Base-by-base conservation (phyloP, 352 stramenopile species). In the Phytophthora tubulina region DNA sequence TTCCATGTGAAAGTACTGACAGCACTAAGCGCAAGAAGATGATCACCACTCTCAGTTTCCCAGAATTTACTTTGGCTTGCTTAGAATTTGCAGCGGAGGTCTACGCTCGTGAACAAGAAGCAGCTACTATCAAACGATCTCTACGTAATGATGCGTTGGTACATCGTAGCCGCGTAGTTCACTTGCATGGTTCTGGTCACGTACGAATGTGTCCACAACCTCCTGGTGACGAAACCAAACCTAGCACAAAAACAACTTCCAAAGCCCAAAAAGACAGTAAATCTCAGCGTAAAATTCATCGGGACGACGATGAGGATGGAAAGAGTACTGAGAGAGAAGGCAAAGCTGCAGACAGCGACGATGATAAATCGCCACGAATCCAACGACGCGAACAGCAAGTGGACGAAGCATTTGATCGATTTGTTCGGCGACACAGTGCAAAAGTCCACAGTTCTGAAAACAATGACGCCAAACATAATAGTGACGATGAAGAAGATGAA, bases 131-230 rank as follows among this genome's bases (percentile, higher is more conserved):
- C n/a, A 72, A 75, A 11, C 46, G 51, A 8, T 73, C 59, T 33
- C 58, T 89, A 30, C 67, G 75, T 39, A 90, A 82, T 41, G 82
- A 91, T 41, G 70, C 85, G 11, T 64, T 88, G 38, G 68, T 46
- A 6, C 87, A 94, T 58, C 77, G 69, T 1, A 88, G 79, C 63
- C 85, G 85, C 11, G 85, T 94, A 8, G 85, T 94, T 15, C 84
- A 93, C 33, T 76, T 94, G 2, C 87, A 94, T 41, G 82, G 84
- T 39, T 87, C 78, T 38, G 87, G 85, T 1, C 87, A 94, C 63
- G 84, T 93, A 14, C 79, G 87, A 9, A 75, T 94, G 54, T 93
- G 85, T 59, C 75, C 79, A 9, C 78, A 85, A 39, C 33, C 55
- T 46, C 36, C 30, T 27, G 42, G 52, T 17, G 42, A 61, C 15